Conservation (phyloP, 1,284 basidiomycete species). For the Leccinum variabile region DNA sequence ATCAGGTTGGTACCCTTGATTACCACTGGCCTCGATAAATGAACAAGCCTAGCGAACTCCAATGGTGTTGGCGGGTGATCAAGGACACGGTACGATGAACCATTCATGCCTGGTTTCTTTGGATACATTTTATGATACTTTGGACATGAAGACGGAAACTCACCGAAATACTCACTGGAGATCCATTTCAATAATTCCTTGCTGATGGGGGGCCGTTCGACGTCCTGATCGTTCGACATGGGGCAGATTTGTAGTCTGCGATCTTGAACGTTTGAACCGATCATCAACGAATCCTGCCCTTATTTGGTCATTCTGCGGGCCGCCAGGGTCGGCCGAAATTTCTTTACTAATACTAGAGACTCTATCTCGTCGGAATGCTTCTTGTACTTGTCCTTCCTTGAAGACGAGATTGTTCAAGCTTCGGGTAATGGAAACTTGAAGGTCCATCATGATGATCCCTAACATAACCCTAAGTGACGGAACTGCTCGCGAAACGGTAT, state of each 20-base stretch:
- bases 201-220: conserved; percentile 16
- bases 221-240: conserved; percentile 4
- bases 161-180: conserved; percentile 57
- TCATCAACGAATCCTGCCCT: neutral
- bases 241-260: neutral
- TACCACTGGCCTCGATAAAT: conserved; percentile 76
- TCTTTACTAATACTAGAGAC: no score
- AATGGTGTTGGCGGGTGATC: conserved; percentile 62
- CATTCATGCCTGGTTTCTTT: conserved; percentile 59
- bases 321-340: neutral
- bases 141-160: conserved; percentile 1
- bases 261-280: no score
- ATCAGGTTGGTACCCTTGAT: conserved; percentile 55
- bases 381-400: conserved; percentile 57
- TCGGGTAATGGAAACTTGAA: conserved; percentile 42
- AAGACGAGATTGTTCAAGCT: conserved; percentile 46
- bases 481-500: conserved; percentile 44
- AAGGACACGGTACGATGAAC: conserved; percentile 53
- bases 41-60: conserved; percentile 72
- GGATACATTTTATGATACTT: neutral
- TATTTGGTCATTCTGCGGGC: neutral
- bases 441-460: conserved; percentile 36
- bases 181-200: conserved; percentile 42
- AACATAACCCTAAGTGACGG: conserved; percentile 4
- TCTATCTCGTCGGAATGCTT: conserved; percentile 44